phyloP scores from a whole-genome alignment of 805 yeast genomes.

The Ogataea henricii region DNA sequence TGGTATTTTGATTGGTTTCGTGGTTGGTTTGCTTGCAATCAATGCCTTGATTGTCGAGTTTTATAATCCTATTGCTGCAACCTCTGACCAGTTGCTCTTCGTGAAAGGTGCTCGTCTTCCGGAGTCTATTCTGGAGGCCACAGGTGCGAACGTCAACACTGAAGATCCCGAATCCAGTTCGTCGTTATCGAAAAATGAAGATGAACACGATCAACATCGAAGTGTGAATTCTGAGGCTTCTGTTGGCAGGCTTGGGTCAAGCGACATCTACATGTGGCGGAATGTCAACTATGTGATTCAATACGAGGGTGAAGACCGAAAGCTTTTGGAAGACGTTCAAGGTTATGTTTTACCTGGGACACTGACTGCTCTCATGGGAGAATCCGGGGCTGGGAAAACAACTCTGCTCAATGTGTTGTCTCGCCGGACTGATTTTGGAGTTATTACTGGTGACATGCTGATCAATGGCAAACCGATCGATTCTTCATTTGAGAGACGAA shows the following conservation, averaged over 20 bases:
- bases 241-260: neutral
- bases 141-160: constrained; percentile 17
- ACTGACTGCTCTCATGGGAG: constrained; percentile 62
- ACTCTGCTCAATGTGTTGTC: constrained; percentile 55
- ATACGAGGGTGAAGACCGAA: constrained; percentile 39
- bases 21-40: constrained; percentile 27
- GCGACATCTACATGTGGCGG: constrained; percentile 48
- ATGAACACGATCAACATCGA: constrained; percentile 13
- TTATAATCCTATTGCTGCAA: neutral
- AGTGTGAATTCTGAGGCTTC: constrained; percentile 3
- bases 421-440: constrained; percentile 51
- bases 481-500: constrained; percentile 51
- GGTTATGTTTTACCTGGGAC: constrained; percentile 54
- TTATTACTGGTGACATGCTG: constrained; percentile 55
- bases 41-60: neutral
- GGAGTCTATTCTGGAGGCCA: neutral
- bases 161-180: constrained; percentile 32
- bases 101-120: neutral
- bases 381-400: constrained; percentile 65
- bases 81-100: neutral
- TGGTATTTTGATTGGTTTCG: constrained; percentile 49
- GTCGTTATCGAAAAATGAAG: constrained; percentile 12
- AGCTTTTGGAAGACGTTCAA: constrained; percentile 43
- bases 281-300: constrained; percentile 58
- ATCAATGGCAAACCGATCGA: constrained; percentile 53